Evolutionary conservation across 768 basidiomycete species (phyloP), one percentile per base, ranked within the genome.

Genomic region (Termitomyces titanicus): DNA sequence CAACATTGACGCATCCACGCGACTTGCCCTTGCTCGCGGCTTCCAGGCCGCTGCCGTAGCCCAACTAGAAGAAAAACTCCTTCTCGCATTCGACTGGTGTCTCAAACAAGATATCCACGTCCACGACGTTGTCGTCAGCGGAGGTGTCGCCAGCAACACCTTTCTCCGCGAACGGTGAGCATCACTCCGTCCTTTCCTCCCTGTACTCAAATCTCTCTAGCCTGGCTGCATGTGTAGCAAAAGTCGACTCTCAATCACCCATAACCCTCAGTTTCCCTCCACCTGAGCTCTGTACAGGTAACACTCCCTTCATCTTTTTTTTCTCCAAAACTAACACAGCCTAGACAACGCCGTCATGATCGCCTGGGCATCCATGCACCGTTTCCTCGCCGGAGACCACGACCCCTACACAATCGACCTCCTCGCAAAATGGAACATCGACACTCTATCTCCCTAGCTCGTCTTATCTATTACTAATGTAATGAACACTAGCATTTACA

Each of bases 311-410:
- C 25, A 25, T 50, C 37, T 49, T 40, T 22, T 37, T 12, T 10
- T 27, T 37, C 29, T 7, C 15, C 9, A 8, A 44, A 20, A 35
- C 27, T 27, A 15, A 50, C 40, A 15, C 22, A 25, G 11, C 37
- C 0, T 60, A 95, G 96, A 98, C 64, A 98, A 98, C 68, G 96
- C 96, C 0, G 95, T 83, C 9, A 98, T 98, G 96, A 91, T 98
- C 61, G 96, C 82, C 2, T 96, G 89, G 90, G 89, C 94, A 3
- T 86, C 91, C 0, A 88, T 95, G 80, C 73, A 86, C 62, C 83
- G 94, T 12, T 89, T 97, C 58, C 75, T 88, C 24, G 73, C 72
- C 0, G 74, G 73, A 3, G 84, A 87, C 54, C 70, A 78, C 42
- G 88, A 88, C 62, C 73, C 79, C 8, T 92, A 86, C 59, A 73